phyloP scores from a whole-genome alignment of 2,329 filamentous ascomycete species.

The Pestalotiopsis sp. region DNA sequence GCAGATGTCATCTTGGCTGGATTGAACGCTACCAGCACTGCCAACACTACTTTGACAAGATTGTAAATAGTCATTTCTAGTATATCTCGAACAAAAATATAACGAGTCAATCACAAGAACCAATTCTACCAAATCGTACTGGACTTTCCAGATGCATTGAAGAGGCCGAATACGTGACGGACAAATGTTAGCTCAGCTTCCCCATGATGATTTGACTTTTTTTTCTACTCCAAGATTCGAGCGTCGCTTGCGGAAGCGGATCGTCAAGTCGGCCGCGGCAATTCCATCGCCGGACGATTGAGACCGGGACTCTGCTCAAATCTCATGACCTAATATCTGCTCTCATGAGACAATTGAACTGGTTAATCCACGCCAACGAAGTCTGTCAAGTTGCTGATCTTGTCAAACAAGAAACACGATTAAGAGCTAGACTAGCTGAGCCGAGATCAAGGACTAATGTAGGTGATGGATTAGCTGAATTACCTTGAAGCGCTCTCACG shows the following conservation, averaged over 20 bases:
- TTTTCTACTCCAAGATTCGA: too few species aligned
- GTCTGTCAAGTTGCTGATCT: not conserved
- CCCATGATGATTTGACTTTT: too few species aligned
- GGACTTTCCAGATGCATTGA: not conserved
- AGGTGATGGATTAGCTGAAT: not conserved
- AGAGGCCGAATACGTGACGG: not conserved
- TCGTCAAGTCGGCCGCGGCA: not conserved
- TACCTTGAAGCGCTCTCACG: not conserved
- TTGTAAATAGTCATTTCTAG: not conserved
- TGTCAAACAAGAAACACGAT: not conserved
- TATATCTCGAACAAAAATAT: not conserved
- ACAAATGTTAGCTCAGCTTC: too few species aligned
- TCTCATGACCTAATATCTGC: not conserved
- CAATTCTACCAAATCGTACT: not conserved
- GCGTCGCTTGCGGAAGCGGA: not conserved
- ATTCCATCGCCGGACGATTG: not conserved
- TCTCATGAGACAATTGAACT: not conserved
- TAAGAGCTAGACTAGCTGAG: not conserved
- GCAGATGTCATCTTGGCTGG: conserved; percentile 24
- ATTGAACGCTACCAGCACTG: not conserved
- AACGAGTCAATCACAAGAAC: not conserved
- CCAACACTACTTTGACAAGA: not conserved
- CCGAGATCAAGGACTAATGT: not conserved
- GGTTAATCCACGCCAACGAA: not conserved
- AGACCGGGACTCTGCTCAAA: not conserved